These are phyloP conservation scores for Massarina eburnea DNA, from an alignment of 2,329 filamentous ascomycete species.

Conservation along the genomic window DNA sequence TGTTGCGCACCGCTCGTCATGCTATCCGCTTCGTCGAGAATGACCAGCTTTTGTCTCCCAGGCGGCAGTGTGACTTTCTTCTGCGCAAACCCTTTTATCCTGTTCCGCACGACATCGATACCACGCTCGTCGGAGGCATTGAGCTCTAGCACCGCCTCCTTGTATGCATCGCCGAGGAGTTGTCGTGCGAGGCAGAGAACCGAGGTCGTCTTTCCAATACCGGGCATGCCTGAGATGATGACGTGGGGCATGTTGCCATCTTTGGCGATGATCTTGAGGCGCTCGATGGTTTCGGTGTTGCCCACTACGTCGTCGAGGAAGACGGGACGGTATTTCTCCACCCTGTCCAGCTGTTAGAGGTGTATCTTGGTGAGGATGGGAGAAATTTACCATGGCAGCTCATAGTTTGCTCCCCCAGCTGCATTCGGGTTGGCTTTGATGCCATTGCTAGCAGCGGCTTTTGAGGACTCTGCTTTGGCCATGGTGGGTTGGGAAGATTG, in stretches of 20 bases:
- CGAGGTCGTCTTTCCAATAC: constrained; percentile 97
- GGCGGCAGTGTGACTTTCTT: constrained; percentile 95
- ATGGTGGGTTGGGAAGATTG: constrained; percentile 36
- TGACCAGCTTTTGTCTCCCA: constrained; percentile 93
- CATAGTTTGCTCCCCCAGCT: constrained; percentile 58
- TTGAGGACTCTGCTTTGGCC: constrained; percentile 54
- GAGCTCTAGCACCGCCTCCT: constrained; percentile 93
- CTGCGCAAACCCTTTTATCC: constrained; percentile 98
- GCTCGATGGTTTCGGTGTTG: constrained; percentile 96
- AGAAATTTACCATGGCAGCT: constrained; percentile 71
- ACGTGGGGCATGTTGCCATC: constrained; percentile 99
- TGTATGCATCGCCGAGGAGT: constrained; percentile 88
- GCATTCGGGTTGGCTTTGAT: constrained; percentile 45
- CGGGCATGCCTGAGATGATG: constrained; percentile 99
- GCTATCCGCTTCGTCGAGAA: constrained; percentile 92
- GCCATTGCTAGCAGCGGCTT: constrained; percentile 48
- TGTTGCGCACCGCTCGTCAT: constrained; percentile 98
- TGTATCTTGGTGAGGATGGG: background rate
- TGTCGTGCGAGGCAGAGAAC: constrained; percentile 91
- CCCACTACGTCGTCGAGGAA: constrained; percentile 97
- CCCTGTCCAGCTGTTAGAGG: constrained; percentile 60
- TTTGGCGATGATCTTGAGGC: constrained; percentile 95
- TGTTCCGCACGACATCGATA: constrained; percentile 94
- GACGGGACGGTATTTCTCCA: constrained; percentile 95
- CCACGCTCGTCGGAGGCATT: constrained; percentile 97